Base-by-base conservation (phyloP, 306 rosid genomes). In the Trifolium pratense region DNA sequence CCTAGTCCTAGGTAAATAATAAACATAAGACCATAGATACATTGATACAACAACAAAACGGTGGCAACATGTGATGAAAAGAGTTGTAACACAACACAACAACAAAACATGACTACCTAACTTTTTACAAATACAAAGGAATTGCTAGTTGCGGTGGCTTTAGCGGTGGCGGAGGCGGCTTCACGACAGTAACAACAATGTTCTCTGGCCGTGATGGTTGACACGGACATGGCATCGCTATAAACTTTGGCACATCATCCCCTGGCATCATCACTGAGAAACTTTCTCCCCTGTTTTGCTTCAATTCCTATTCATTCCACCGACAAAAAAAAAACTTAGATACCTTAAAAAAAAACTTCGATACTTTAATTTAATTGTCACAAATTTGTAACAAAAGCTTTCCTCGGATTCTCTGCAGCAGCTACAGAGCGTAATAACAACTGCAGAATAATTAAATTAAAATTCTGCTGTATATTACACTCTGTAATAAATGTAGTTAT, bases 231-330 rank as follows among this genome's bases (percentile, higher is more conserved):
- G 98, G 97, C 91, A 88, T 78, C 26, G 98, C 98, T 58, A 94
- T 89, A 65, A 94, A 94, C 73, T 82, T 94, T 2, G 98, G 98
- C 4, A 91, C 70, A 26, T 70, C 80, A 42, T 94, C 98, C 6
- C 98, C 98, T 0, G 98, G 96, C 98, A 94, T 94, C 86, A 94
- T 26, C 56, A 94, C 98, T 9, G 98, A 86, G 74, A 86, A 53
- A 77, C 97, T 87, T 5, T 82, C 74, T 43, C 87, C 84, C 18
- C 56, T 78, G 43, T 74, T 81, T 59, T 42, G 71, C 80, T 45
- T 73, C 75, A 49, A 31, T 56, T 89, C 90, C 98, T 89, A 51
- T 5, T 57, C n/a, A 14, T 32, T 12, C 13, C 60, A 6, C 3
- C 58, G 6, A 15, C 23, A 49, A 1, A 74, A 29, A 20, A 2